A percentile compares a stretch with the other conserved stretches of the same genome.
Conservation (phyloP, 164 flowering plant genomes). For the Vitis riparia region DNA sequence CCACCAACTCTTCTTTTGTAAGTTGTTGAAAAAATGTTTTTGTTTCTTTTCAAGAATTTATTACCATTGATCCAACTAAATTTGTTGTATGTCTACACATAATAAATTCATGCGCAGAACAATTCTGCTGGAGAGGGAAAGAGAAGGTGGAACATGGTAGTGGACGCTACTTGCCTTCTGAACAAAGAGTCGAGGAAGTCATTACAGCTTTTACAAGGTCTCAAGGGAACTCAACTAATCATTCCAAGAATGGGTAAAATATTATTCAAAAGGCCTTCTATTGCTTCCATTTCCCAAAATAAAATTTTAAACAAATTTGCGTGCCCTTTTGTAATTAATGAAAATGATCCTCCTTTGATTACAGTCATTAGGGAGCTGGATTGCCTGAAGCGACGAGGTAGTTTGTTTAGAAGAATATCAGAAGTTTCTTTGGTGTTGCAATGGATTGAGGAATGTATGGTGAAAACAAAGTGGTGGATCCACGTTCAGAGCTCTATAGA, state of each 20-base stretch:
- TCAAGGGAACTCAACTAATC: constrained; percentile 71
- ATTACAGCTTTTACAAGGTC: constrained; percentile 79
- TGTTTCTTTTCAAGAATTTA: not conserved
- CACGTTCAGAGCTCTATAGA: constrained; percentile 72
- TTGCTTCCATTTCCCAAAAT: not conserved
- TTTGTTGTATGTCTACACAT: not conserved
- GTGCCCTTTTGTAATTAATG: not conserved
- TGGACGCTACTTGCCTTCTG: constrained; percentile 59
- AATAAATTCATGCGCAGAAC: constrained; percentile 27
- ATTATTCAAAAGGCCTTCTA: too few species aligned
- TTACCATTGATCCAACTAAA: not conserved
- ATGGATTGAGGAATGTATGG: constrained; percentile 88
- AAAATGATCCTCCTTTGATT: not conserved
- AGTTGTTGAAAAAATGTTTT: constrained; percentile 14
- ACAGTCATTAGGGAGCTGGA: constrained; percentile 83
- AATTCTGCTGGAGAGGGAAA: constrained; percentile 26
- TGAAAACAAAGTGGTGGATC: constrained; percentile 75
- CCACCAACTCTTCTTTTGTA: constrained; percentile 26
- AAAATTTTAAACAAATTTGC: not conserved
- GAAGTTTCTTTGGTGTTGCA: constrained; percentile 55
- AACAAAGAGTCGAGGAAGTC: constrained; percentile 73
- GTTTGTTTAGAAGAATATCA: constrained; percentile 54
- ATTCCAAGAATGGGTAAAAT: constrained; percentile 81
- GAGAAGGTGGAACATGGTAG: constrained; percentile 77
- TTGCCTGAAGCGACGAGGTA: constrained; percentile 46